Evolutionary conservation across 176 grass and related monocot species (phyloP), one percentile per base, ranked within the genome.

Genomic region (Bromus sterilis): DNA sequence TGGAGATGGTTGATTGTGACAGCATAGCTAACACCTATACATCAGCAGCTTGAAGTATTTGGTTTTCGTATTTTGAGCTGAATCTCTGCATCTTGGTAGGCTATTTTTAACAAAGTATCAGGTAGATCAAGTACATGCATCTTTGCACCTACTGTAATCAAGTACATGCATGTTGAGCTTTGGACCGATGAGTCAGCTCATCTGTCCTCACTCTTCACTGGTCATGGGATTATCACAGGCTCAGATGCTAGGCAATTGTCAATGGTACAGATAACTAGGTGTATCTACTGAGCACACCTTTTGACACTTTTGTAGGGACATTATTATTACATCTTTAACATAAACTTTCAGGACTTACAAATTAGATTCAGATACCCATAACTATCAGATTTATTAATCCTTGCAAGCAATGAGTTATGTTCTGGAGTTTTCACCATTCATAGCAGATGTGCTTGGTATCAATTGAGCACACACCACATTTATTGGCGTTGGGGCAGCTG

Each of bases 11-110:
- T 66, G n/a, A 29, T 25, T 13, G 36, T 63, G 15, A n/a, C 70
- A 70, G 25, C 2, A 8, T 71, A 85, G 49, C 78, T 73, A 30
- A 56, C 16, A 29, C 73, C 24, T 73, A 7, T 49, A 0, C 29
- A 56, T 36, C 7, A 58, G 11, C 18, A 44, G 34, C 60, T 5
- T 58, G 25, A 28, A 71, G 56, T 77, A 58, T 84, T 84, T 49
- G 55, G 77, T 53, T 36, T 72, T 82, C 34, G 44, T 48, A 63
- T 56, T 21, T 49, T 71, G 33, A 40, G 62, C 53, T 89, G 11
- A 71, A 81, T 77, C 13, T 77, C 63, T 57, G 55, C n/a, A 28
- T 89, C 48, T 76, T 36, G 26, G 32, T 62, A 35, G 12, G 40
- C 68, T 10, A 62, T 26, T 76, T 79, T 65, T 61, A 40, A 9